Base-by-base conservation (phyloP, 805 yeast species). In the Kluyveromyces dobzhanskii region DNA sequence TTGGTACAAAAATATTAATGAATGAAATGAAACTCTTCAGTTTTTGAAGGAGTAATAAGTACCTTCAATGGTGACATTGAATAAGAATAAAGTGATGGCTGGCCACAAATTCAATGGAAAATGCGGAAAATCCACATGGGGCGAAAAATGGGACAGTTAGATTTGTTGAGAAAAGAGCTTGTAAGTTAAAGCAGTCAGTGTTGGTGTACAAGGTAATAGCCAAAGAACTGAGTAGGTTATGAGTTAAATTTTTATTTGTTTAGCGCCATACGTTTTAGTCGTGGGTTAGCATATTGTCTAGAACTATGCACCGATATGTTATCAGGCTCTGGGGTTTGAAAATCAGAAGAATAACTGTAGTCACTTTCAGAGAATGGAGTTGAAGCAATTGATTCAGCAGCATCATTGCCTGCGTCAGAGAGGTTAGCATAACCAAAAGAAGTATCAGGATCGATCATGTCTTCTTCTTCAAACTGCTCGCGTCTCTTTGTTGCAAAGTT, bases 261-360 rank as follows among this genome's bases (percentile, higher is more conserved):
- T 27, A 33, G 19, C 48, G 31, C 46, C 38, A 13, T 48, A 46
- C 4, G 59, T 47, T 12, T 53, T 11, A 4, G 35, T 32, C 3
- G 47, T 33, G 6, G 55, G 33, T 28, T 37, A 39, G 35, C 44
- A 17, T 24, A 24, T n/a, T 21, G 37, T 16, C 37, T 34, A 10
- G 32, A 5, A 9, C 24, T 11, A 6, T n/a, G 6, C 6, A n/a
- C 13, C 23, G 37, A 21, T 7, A 9, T 18, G n/a, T n/a, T 25
- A 26, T 34, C 30, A 14, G 37, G 29, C 30, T 34, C 37, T 23
- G 37, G 27, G 6, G 30, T 24, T 13, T 24, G 30, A 17, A 14
- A 34, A 12, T 34, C 30, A 3, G 37, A 24, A n/a, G 37, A 24
- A 25, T 24, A 34, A 8, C 29, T 26, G 30, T 18, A 16, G 11